A percentile compares a stretch with the other conserved stretches of the same genome.
Evolutionary conservation across 1,284 basidiomycete genomes (phyloP).

Genomic region (Earliella scabrosa): DNA sequence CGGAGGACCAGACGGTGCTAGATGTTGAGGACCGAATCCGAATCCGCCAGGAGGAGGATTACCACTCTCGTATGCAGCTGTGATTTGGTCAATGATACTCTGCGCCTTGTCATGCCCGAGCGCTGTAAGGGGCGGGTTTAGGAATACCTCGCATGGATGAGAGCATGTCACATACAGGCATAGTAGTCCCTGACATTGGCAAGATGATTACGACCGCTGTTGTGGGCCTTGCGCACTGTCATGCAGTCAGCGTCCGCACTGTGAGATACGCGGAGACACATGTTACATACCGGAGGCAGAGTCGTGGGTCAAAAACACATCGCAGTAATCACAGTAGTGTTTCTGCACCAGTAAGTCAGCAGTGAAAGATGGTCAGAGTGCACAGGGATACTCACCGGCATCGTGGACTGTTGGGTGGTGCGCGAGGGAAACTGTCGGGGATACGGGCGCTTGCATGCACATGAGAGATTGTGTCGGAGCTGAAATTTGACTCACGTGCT

Average conservation of each 20-base stretch:
- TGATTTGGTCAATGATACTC: constrained; percentile 95
- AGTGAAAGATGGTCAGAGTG: background rate
- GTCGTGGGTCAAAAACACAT: constrained; percentile 90
- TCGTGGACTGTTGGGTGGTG: constrained; percentile 29
- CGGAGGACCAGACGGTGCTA: constrained; percentile 43
- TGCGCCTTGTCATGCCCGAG: constrained; percentile 97
- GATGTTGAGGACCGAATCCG: constrained; percentile 77
- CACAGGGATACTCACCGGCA: constrained; percentile 51
- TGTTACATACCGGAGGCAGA: constrained; percentile 75
- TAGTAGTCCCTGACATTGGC: constrained; percentile 98
- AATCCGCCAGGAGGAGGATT: constrained; percentile 85
- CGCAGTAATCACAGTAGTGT: constrained; percentile 93
- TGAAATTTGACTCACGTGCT: constrained; percentile 26
- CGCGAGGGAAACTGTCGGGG: constrained; percentile 8
- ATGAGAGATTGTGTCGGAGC: constrained; percentile 26
- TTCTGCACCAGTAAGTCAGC: constrained; percentile 52
- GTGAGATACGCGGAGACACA: constrained; percentile 4
- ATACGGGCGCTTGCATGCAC: constrained; percentile 9
- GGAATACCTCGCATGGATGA: background rate
- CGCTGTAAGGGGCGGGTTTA: constrained; percentile 53
- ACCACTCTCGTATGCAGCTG: constrained; percentile 85
- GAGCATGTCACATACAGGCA: constrained; percentile 67
- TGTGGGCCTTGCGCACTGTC: constrained; percentile 95
- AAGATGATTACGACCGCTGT: constrained; percentile 95
- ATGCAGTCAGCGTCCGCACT: constrained; percentile 20